Base-by-base conservation (phyloP, 306 rosid species). In the Sechiopsis laciniata region DNA sequence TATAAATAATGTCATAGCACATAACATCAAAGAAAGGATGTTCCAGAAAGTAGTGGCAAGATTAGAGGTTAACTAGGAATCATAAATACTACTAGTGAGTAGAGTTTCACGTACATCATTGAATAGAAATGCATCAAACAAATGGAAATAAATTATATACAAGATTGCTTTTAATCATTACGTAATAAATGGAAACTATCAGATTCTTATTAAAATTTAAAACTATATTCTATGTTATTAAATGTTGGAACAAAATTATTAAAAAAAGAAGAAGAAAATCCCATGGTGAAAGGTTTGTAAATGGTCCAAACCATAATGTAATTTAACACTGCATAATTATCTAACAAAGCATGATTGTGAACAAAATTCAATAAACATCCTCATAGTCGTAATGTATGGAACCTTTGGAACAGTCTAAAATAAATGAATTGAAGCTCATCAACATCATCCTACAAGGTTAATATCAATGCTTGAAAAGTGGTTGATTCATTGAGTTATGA, bases 61-160 rank as follows among this genome's bases (percentile, higher is more conserved):
- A 20, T 24, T 22, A 21, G 40, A 21, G 40, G 56, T 68, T 68
- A 66, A 45, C 26, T 4, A 67, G 72, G 54, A 67, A 67, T 24
- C 19, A 67, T 10, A 67, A 20, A 13, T 11, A 67, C 55, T 11
- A 67, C 55, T 42, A 10, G 8, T 32, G 10, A 46, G 16, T 12
- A 20, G 26, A 17, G 29, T 42, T 40, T 65, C 9, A 65, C 14
- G 69, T 16, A 16, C 6, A 62, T 16, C 14, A 62, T 62, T 16
- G 4, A 61, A 29, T 61, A 32, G 22, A 62, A 32, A 16, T 21
- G 35, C 35, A 61, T 61, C 46, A 61, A 61, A 20, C 12, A 61
- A 61, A 61, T 15, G 12, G 20, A 16, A 61, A 29, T 15, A 32
- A 29, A 61, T 32, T 61, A 45, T 61, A 29, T 32, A 32, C 6